These are phyloP conservation scores for Iberis pinnata DNA, from an alignment of 345 rosid species.

Conservation along the genomic window DNA sequence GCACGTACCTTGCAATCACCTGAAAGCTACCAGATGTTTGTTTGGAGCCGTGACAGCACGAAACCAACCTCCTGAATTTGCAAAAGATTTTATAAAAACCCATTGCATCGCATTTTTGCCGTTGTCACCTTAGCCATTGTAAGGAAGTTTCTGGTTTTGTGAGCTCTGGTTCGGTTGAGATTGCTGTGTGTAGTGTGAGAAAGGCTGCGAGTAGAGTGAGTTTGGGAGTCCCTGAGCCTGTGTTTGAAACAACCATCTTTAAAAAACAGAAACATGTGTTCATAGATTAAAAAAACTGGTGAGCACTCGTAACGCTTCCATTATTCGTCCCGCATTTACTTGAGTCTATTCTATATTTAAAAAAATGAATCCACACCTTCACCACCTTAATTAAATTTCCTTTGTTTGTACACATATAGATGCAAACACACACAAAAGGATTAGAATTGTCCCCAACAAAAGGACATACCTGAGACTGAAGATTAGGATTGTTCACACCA, in stretches of 20 bases:
- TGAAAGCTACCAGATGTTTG: constrained; percentile 27
- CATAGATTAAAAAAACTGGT: background rate
- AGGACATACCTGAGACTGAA: constrained; percentile 84
- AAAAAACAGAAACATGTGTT: background rate
- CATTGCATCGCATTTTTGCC: constrained; percentile 18
- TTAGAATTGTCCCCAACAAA: no score
- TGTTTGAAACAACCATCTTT: constrained; percentile 6
- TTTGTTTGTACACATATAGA: no score
- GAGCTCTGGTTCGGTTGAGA: constrained; percentile 73
- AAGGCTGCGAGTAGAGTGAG: constrained; percentile 94
- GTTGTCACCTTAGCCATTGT: constrained; percentile 58
- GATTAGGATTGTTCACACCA: constrained; percentile 64
- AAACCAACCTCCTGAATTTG: constrained; percentile 69
- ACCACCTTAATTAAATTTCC: no score
- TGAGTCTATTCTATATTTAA: no score
- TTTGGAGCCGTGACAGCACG: constrained; percentile 56
- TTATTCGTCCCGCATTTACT: background rate
- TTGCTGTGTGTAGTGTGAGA: constrained; percentile 66
- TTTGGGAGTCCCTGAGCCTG: constrained; percentile 74
- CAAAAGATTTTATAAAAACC: constrained; percentile 55
- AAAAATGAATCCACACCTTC: no score
- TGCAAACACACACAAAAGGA: no score
- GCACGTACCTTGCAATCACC: constrained; percentile 29
- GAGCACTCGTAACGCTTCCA: constrained; percentile 4
- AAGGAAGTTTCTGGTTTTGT: constrained; percentile 74